These are phyloP conservation scores for Aspergillus caelatus DNA, from an alignment of 2,329 filamentous ascomycete genomes.

Conservation along the genomic window DNA sequence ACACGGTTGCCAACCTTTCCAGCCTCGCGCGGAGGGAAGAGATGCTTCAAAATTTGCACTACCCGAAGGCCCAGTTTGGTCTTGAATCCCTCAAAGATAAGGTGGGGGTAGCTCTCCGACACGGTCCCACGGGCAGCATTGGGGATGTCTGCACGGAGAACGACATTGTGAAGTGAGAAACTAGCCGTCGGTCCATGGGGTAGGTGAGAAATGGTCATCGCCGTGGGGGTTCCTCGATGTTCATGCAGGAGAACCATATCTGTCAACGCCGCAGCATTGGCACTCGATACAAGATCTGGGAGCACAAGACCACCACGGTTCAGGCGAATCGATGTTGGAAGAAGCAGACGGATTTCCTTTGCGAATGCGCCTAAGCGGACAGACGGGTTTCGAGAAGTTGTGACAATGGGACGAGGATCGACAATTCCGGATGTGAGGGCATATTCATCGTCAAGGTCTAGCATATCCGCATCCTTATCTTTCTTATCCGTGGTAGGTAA, in stretches of 20 bases:
- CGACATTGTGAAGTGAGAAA: slow-evolving; percentile 89
- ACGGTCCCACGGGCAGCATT: slow-evolving; percentile 85
- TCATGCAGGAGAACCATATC: slow-evolving; percentile 90
- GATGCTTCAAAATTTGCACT: slow-evolving; percentile 87
- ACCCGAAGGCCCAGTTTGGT: slow-evolving; percentile 79
- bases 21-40: slow-evolving; percentile 87
- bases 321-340: slow-evolving; percentile 82
- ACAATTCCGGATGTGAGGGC: slow-evolving; percentile 86
- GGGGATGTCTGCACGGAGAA: slow-evolving; percentile 89
- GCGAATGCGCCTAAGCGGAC: slow-evolving; percentile 84
- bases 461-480: slow-evolving; percentile 84
- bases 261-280: slow-evolving; percentile 75
- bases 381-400: slow-evolving; percentile 86
- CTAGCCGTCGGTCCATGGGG: slow-evolving; percentile 86
- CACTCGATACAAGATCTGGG: slow-evolving; percentile 80
- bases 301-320: slow-evolving; percentile 91
- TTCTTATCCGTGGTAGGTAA: slow-evolving; percentile 56
- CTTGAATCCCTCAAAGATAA: slow-evolving; percentile 93
- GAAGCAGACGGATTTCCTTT: slow-evolving; percentile 82
- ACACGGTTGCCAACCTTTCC: slow-evolving; percentile 86
- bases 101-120: slow-evolving; percentile 87
- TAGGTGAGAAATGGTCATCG: slow-evolving; percentile 82
- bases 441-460: slow-evolving; percentile 88
- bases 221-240: slow-evolving; percentile 88
- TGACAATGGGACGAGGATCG: slow-evolving; percentile 85